Conservation (phyloP, 2,329 filamentous ascomycete genomes). For the Coniochaeta ligniaria region DNA sequence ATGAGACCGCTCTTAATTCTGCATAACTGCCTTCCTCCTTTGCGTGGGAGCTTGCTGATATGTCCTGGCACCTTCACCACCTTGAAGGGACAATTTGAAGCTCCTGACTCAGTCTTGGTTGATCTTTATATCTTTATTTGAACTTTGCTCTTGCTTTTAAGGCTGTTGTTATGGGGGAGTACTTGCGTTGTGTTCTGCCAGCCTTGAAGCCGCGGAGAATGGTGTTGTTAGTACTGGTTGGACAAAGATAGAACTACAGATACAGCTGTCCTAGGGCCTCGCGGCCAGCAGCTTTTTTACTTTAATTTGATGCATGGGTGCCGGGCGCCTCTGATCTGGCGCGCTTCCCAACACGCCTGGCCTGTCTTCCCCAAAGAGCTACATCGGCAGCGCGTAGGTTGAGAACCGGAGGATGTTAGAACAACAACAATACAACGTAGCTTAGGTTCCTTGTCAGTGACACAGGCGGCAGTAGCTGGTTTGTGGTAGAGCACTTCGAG, state of each 20-base stretch:
- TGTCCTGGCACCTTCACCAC: slow-evolving; percentile 61
- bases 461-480: too few species aligned
- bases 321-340: not conserved
- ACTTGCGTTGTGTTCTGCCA: too few species aligned
- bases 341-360: not conserved
- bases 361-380: too few species aligned
- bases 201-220: not conserved
- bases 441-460: too few species aligned
- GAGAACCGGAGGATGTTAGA: too few species aligned
- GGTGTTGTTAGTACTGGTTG: not conserved
- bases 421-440: too few species aligned
- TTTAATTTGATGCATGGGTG: not conserved
- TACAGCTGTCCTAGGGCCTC: not conserved
- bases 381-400: too few species aligned
- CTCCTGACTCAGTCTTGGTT: slow-evolving; percentile 49
- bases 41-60: slow-evolving; percentile 54
- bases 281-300: not conserved
- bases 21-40: slow-evolving; percentile 43
- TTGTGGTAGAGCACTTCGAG: too few species aligned
- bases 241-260: not conserved
- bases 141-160: not conserved
- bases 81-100: slow-evolving; percentile 55
- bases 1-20: slow-evolving; percentile 61
- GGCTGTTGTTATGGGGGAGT: not conserved
- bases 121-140: not conserved